Evolutionary conservation across 495 filamentous ascomycete species (phyloP).

Genomic region (Penicillium tannophilum): DNA sequence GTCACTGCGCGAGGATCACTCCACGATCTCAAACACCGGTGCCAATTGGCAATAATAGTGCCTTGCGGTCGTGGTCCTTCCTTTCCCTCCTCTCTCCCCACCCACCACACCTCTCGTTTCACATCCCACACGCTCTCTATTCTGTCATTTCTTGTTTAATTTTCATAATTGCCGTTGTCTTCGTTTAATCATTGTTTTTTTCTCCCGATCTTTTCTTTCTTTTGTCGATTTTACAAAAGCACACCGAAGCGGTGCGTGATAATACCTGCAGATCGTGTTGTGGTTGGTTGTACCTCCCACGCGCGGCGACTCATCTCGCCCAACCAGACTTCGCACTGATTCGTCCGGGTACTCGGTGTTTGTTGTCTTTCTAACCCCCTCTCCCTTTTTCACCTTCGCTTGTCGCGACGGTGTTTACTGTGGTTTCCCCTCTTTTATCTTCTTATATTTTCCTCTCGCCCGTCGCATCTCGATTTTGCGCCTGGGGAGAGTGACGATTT

Average conservation of each 20-base stretch:
- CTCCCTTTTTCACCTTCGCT: slow-evolving; percentile 18
- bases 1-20: slow-evolving; percentile 5
- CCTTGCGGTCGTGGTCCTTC: slow-evolving; percentile 19
- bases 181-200: slow-evolving; percentile 7
- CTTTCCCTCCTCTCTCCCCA: slow-evolving; percentile 17
- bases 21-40: slow-evolving; percentile 23
- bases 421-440: slow-evolving; percentile 5
- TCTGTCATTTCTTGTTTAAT: slow-evolving; percentile 15
- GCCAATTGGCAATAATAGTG: slow-evolving; percentile 26
- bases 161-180: slow-evolving; percentile 4
- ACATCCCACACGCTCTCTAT: slow-evolving; percentile 21
- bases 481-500: slow-evolving; percentile 14
- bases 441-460: slow-evolving; percentile 9
- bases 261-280: slow-evolving; percentile 25
- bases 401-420: slow-evolving; percentile 18
- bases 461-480: slow-evolving; percentile 14
- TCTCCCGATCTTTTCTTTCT: slow-evolving; percentile 17
- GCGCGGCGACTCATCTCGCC: slow-evolving; percentile 21
- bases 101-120: slow-evolving; percentile 14
- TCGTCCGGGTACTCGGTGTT: slow-evolving; percentile 25
- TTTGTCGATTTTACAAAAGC: slow-evolving; percentile 13
- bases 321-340: slow-evolving; percentile 23
- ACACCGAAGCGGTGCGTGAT: slow-evolving; percentile 4
- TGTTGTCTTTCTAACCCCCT: slow-evolving; percentile 15
- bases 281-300: slow-evolving; percentile 26